Conservation (phyloP, 805 yeast genomes). For the Teunomyces lycoperdinae region DNA sequence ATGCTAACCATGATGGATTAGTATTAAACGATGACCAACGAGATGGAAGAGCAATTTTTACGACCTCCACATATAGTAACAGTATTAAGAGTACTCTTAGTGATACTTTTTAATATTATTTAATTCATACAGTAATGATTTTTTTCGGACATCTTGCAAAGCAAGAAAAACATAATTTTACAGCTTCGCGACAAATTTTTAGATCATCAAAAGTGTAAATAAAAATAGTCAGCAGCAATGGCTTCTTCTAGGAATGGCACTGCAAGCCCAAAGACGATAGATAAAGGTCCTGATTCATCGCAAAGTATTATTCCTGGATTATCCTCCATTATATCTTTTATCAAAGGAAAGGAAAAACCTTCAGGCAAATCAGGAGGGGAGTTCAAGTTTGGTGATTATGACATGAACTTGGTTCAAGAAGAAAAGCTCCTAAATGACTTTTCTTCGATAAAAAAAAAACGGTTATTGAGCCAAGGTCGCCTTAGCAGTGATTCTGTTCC, state of each 20-base stretch:
- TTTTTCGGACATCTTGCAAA: neutral
- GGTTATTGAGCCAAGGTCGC: conserved; percentile 23
- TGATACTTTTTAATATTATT: neutral
- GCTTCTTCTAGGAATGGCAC: neutral
- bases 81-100: conserved; percentile 5
- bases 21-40: conserved; percentile 22
- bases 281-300: neutral
- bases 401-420: conserved; percentile 6
- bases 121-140: neutral
- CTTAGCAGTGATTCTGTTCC: conserved; percentile 19
- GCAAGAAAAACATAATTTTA: neutral
- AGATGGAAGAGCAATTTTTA: neutral
- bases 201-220: neutral
- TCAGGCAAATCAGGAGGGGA: neutral
- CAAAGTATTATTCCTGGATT: neutral
- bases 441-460: conserved; percentile 26
- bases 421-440: conserved; percentile 22
- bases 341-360: neutral
- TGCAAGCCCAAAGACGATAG: neutral
- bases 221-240: neutral
- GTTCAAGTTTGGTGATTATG: neutral
- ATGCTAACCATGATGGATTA: conserved; percentile 28
- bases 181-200: conserved; percentile 4
- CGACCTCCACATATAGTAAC: conserved; percentile 8
- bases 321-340: neutral